A percentile compares a stretch with the other conserved stretches of the same genome.
Evolutionary conservation across 1,284 basidiomycete genomes (phyloP).

Genomic region (Hypsizygus ulmarius): DNA sequence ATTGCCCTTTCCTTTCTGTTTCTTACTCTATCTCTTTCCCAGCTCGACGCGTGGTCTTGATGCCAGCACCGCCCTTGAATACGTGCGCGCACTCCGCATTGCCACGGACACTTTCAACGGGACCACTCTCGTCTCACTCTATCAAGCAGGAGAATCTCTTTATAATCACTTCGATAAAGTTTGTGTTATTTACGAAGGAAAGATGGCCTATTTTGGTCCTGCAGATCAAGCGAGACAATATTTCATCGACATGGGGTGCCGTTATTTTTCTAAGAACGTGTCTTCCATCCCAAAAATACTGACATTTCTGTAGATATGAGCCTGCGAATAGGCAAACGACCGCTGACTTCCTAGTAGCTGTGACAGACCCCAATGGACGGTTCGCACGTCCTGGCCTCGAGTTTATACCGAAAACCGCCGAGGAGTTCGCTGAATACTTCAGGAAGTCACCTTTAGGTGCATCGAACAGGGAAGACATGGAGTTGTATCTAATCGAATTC

Average conservation of each 20-base stretch:
- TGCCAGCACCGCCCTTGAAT: conserved; percentile 68
- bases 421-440: conserved; percentile 59
- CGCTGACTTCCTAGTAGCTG: conserved; percentile 36
- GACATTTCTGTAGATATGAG: conserved; percentile 28
- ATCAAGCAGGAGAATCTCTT: conserved; percentile 65
- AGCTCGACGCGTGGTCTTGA: conserved; percentile 74
- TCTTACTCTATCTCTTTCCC: conserved; percentile 6
- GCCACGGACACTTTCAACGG: conserved; percentile 53
- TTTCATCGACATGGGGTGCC: conserved; percentile 68
- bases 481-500: conserved; percentile 38
- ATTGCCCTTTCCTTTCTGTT: background rate
- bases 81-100: conserved; percentile 58
- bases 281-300: conserved; percentile 15
- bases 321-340: conserved; percentile 39
- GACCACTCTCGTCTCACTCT: conserved; percentile 66
- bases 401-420: conserved; percentile 55
- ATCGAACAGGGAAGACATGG: conserved; percentile 45
- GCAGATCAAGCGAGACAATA: conserved; percentile 59
- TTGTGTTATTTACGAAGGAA: conserved; percentile 57
- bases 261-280: conserved; percentile 19
- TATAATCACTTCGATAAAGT: conserved; percentile 69
- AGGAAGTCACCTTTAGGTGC: conserved; percentile 35
- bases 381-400: conserved; percentile 45
- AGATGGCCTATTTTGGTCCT: conserved; percentile 73
- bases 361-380: conserved; percentile 45